Percentiles rank a stretch among this genome's conserved stretches.
Evolutionary conservation across 371 early-diverging fungal genomes (phyloP).

Genomic region (Zopfochytrium polystomum): DNA sequence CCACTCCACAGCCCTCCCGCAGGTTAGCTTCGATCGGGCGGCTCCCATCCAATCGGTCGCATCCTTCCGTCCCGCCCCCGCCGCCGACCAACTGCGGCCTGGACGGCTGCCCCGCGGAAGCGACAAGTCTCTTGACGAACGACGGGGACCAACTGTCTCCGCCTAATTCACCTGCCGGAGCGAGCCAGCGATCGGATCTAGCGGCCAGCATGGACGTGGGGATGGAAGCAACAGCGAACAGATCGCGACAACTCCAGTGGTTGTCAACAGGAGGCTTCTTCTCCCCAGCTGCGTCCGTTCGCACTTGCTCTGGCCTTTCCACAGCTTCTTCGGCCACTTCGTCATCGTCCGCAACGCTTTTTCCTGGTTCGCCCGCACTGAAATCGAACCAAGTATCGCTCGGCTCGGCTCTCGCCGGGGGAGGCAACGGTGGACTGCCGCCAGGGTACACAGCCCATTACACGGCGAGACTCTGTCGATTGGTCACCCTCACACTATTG

Average conservation of each 20-base stretch:
- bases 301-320: not conserved
- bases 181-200: no score
- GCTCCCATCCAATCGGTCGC: not conserved
- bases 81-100: no score
- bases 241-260: no score
- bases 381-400: not conserved
- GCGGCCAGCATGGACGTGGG: no score
- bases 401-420: not conserved
- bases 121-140: no score
- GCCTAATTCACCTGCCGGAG: no score
- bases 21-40: not conserved
- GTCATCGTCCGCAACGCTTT: not conserved
- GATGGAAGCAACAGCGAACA: no score
- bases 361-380: not conserved
- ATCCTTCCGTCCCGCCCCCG: no score
- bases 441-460: slow-evolving; percentile 11
- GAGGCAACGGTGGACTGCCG: not conserved
- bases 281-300: not conserved
- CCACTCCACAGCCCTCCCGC: not conserved
- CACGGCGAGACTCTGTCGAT: slow-evolving; percentile 5
- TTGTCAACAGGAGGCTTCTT: not conserved
- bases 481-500: slow-evolving; percentile 11
- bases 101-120: no score
- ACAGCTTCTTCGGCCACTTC: not conserved
- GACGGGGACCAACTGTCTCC: no score